A percentile compares a stretch with the other conserved stretches of the same genome.
Conservation (phyloP, 2,329 filamentous ascomycete species). For the Clonostachys rosea region DNA sequence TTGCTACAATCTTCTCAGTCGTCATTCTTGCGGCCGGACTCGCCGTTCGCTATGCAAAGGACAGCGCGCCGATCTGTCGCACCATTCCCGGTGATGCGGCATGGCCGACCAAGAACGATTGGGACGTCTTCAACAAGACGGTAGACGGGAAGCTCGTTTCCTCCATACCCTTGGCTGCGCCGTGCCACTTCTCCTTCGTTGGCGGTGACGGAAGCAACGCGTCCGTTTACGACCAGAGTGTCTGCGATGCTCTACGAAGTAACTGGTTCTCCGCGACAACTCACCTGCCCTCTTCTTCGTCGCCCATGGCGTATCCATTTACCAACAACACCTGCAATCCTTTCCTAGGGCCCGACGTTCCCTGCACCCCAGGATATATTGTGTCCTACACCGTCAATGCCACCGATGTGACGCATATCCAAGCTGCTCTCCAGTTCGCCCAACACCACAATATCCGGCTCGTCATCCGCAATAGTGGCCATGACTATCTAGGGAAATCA, state of each 20-base stretch:
- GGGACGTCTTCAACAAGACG: constrained; percentile 45
- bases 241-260: constrained; percentile 29
- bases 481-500: constrained; percentile 52
- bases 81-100: constrained; percentile 44
- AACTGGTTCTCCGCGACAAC: constrained; percentile 16
- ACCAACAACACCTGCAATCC: constrained; percentile 30
- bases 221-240: constrained; percentile 37
- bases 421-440: constrained; percentile 26
- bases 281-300: not conserved
- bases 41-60: not conserved
- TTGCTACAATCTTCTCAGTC: not conserved
- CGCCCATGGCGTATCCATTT: constrained; percentile 29
- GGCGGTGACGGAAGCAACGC: constrained; percentile 15
- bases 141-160: constrained; percentile 44
- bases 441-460: constrained; percentile 27
- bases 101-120: constrained; percentile 44
- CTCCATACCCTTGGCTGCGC: constrained; percentile 43
- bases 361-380: constrained; percentile 37
- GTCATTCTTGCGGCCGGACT: not conserved
- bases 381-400: constrained; percentile 31
- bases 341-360: constrained; percentile 25
- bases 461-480: constrained; percentile 40
- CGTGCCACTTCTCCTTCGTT: constrained; percentile 37
- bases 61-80: constrained; percentile 20
- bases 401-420: constrained; percentile 18